A percentile compares a stretch with the other conserved stretches of the same genome.
Evolutionary conservation across 495 filamentous ascomycete species (phyloP).

Genomic region (Hyaloscypha bicolor): DNA sequence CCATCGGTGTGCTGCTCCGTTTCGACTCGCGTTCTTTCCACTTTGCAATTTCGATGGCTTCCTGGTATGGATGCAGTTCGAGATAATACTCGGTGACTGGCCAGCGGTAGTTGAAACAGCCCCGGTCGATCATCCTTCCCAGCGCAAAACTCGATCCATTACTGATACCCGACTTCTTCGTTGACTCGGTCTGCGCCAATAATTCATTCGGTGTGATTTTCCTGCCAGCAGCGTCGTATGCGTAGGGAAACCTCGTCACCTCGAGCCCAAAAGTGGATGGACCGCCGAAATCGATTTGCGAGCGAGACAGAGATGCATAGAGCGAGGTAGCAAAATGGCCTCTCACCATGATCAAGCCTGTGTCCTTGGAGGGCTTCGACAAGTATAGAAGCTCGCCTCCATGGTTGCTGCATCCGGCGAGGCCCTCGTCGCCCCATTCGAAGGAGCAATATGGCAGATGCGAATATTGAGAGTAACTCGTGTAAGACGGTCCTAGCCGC

Average conservation of each 20-base stretch:
- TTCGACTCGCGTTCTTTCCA: neutral
- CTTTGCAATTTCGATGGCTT: neutral
- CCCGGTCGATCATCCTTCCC: slow-evolving; percentile 26
- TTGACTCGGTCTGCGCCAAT: neutral
- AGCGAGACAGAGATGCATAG: slow-evolving; percentile 25
- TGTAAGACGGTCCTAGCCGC: slow-evolving; percentile 29
- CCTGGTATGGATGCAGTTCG: slow-evolving; percentile 11
- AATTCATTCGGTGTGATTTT: neutral
- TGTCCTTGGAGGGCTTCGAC: slow-evolving; percentile 17
- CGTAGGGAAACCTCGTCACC: neutral
- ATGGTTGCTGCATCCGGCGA: slow-evolving; percentile 27
- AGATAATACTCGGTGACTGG: slow-evolving; percentile 30
- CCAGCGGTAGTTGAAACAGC: slow-evolving; percentile 34
- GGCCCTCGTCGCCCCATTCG: slow-evolving; percentile 32
- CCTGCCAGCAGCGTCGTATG: neutral
- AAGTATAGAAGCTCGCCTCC: slow-evolving; percentile 33
- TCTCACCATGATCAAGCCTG: slow-evolving; percentile 28
- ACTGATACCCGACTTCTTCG: neutral
- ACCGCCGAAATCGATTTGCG: slow-evolving; percentile 22
- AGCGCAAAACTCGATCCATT: slow-evolving; percentile 25
- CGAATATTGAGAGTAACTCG: slow-evolving; percentile 28
- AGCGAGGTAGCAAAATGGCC: slow-evolving; percentile 28
- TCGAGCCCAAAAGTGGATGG: slow-evolving; percentile 28
- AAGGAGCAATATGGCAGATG: slow-evolving; percentile 30
- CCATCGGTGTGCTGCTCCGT: no score